phyloP scores from a whole-genome alignment of 371 early-diverging fungal genomes.

The Parasitella parasitica region DNA sequence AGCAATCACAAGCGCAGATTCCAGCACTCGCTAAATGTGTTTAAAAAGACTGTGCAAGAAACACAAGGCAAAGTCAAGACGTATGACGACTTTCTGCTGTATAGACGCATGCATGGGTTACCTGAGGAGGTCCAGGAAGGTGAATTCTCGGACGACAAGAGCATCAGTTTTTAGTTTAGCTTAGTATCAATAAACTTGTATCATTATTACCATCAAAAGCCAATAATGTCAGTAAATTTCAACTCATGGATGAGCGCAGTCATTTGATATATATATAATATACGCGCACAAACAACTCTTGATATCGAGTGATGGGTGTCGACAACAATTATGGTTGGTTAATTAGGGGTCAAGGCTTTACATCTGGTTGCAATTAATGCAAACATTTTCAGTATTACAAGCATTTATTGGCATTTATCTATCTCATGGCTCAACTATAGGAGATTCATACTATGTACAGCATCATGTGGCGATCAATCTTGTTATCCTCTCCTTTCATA shows the following conservation, averaged over 20 bases:
- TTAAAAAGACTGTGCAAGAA: slow-evolving; percentile 25
- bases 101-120: slow-evolving; percentile 29
- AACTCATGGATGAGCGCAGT: slow-evolving; percentile 1
- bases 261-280: neutral
- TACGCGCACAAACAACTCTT: no score
- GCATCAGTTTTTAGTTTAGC: neutral
- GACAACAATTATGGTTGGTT: neutral
- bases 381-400: slow-evolving; percentile 2
- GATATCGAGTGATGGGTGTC: neutral
- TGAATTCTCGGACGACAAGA: neutral
- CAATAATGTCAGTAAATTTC: neutral
- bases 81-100: slow-evolving; percentile 41
- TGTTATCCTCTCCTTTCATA: neutral
- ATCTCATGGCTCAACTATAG: neutral
- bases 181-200: neutral
- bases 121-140: slow-evolving; percentile 20
- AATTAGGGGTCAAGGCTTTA: neutral
- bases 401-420: slow-evolving; percentile 3
- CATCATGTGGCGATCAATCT: neutral
- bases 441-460: neutral
- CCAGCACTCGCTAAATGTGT: slow-evolving; percentile 26
- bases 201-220: no score
- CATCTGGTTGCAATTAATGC: neutral
- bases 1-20: slow-evolving; percentile 51
- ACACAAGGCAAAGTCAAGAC: slow-evolving; percentile 28